phyloP scores from a whole-genome alignment of 1,139 yeast species.

The Taphrina deformans region DNA sequence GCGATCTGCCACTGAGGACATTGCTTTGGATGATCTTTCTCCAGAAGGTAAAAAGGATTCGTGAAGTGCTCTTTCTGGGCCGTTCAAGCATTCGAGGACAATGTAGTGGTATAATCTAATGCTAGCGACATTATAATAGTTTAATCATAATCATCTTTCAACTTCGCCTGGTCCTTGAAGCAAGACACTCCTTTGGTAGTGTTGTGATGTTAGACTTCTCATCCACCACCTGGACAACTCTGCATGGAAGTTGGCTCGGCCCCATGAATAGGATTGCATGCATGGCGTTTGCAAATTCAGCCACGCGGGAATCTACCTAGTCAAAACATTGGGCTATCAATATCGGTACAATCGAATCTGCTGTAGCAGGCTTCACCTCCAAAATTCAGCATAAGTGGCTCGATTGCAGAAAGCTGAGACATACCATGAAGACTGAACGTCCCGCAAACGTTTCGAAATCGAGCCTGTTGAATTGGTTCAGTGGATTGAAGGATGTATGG shows the following conservation, averaged over 20 bases:
- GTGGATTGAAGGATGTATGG: slow-evolving; percentile 18
- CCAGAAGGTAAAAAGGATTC: not conserved
- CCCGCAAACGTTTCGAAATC: not conserved
- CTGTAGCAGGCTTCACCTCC: not conserved
- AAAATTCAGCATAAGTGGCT: not conserved
- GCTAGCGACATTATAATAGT: not conserved
- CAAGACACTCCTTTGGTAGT: not conserved
- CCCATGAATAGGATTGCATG: too few relatives aligned
- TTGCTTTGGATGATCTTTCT: not conserved
- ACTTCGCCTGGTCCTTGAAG: too few relatives aligned
- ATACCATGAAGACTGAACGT: too few relatives aligned
- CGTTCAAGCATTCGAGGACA: not conserved
- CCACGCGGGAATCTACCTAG: not conserved
- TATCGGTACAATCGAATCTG: too few relatives aligned
- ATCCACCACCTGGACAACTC: too few relatives aligned
- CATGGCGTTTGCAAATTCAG: not conserved
- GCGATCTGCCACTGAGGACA: not conserved
- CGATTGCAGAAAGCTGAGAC: too few relatives aligned
- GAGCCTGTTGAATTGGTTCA: not conserved
- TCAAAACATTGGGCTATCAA: not conserved
- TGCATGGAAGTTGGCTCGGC: too few relatives aligned
- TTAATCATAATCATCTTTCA: not conserved
- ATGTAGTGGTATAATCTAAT: not conserved
- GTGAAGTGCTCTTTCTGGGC: not conserved
- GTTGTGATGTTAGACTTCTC: too few relatives aligned